Evolutionary conservation across 2,329 filamentous ascomycete species (phyloP).

Genomic region (Atkinsonella texensis): DNA sequence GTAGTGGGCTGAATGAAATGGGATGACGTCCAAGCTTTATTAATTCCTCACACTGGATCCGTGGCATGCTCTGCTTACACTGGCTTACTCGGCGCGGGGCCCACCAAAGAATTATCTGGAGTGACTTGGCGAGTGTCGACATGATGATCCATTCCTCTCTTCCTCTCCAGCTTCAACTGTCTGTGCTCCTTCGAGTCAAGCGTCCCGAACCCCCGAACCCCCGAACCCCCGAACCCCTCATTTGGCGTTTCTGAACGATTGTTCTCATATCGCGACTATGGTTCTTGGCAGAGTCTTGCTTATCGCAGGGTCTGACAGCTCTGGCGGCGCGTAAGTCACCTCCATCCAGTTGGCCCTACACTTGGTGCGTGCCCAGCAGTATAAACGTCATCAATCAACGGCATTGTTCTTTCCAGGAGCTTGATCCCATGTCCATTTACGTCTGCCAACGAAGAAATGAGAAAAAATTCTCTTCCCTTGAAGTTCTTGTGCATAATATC

Average conservation of each 20-base stretch:
- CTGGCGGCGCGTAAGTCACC: conserved; percentile 63
- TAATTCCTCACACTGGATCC: not conserved
- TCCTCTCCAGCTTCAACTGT: not conserved
- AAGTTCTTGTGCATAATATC: too few species aligned
- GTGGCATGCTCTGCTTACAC: too few species aligned
- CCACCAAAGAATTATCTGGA: not conserved
- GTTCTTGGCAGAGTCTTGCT: conserved; percentile 50
- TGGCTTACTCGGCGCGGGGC: not conserved
- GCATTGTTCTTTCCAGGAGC: too few species aligned
- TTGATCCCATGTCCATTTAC: too few species aligned
- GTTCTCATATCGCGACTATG: conserved; percentile 17
- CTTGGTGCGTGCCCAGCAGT: too few species aligned
- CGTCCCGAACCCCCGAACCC: not conserved
- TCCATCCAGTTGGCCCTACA: too few species aligned
- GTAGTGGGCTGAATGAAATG: not conserved
- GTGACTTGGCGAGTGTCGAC: not conserved
- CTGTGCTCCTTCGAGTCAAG: not conserved
- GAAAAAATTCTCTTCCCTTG: not conserved
- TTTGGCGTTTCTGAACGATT: too few species aligned
- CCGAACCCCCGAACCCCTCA: too few species aligned
- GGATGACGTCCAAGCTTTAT: not conserved
- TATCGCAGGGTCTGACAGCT: conserved; percentile 83
- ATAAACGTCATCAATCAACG: too few species aligned
- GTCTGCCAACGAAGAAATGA: too few species aligned
- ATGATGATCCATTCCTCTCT: not conserved